Evolutionary conservation across 2,329 filamentous ascomycete species (phyloP).

Genomic region (Pseudogymnoascus sp.): DNA sequence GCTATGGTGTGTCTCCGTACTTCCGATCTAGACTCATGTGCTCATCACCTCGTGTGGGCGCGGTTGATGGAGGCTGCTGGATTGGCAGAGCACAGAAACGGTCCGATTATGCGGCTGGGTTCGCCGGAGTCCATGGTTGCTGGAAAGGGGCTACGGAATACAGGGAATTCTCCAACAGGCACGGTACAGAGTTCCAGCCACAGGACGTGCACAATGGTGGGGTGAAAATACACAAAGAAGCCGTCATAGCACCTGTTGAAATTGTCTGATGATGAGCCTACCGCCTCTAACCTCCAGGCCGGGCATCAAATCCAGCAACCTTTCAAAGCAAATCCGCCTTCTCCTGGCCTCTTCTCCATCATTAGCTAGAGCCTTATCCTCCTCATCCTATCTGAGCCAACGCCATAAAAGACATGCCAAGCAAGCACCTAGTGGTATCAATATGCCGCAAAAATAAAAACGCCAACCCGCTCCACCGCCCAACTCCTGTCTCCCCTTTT

Average conservation of each 20-base stretch:
- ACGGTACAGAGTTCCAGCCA: neutral
- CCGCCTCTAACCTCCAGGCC: neutral
- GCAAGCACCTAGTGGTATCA: slow-evolving; percentile 1
- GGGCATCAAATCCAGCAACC: neutral
- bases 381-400: neutral
- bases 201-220: neutral
- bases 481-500: neutral
- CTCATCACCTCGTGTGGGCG: neutral
- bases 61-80: neutral
- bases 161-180: neutral
- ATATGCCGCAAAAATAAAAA: neutral
- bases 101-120: neutral
- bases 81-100: neutral
- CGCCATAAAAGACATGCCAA: neutral
- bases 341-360: neutral
- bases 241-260: neutral
- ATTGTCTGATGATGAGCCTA: slow-evolving; percentile 1
- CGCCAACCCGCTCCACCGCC: neutral
- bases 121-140: neutral
- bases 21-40: neutral
- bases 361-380: neutral
- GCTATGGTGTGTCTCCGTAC: neutral
- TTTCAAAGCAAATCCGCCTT: neutral
- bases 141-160: neutral
- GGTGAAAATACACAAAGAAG: neutral